Conservation (phyloP, 2,329 filamentous ascomycete genomes). For the Fusarium oxysporum region DNA sequence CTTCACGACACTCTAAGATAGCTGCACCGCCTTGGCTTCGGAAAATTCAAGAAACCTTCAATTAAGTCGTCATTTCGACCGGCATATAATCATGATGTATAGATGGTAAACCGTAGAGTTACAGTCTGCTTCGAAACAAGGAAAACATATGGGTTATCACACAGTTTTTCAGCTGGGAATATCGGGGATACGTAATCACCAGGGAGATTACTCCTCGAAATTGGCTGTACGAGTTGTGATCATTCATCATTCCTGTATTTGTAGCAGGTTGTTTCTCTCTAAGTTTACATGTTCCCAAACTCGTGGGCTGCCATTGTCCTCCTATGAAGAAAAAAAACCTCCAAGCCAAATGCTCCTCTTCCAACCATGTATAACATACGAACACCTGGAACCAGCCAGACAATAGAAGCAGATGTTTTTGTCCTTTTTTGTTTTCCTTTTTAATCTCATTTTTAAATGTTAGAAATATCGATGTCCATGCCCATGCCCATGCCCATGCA, state of each 20-base stretch:
- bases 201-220: constrained; percentile 29
- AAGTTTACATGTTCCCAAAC: constrained; percentile 51
- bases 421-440: constrained; percentile 11
- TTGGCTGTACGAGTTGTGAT: constrained; percentile 33
- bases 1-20: constrained; percentile 25
- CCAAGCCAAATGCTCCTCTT: constrained; percentile 51
- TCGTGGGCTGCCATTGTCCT: constrained; percentile 47
- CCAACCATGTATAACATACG: constrained; percentile 50
- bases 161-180: constrained; percentile 4
- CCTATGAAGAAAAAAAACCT: constrained; percentile 50
- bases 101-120: background rate
- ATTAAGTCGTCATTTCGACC: constrained; percentile 2
- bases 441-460: constrained; percentile 23
- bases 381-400: constrained; percentile 54
- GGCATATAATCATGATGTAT: background rate
- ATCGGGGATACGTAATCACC: constrained; percentile 16
- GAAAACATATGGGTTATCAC: background rate
- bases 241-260: constrained; percentile 48
- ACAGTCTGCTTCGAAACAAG: background rate
- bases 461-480: constrained; percentile 48
- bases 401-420: constrained; percentile 39
- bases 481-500: constrained; percentile 55
- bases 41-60: background rate
- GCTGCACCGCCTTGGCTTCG: background rate
- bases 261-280: constrained; percentile 45